A percentile compares a stretch with the other conserved stretches of the same genome.
Evolutionary conservation across 73 alveolate species (phyloP).

Genomic region (Paramecium caudatum): DNA sequence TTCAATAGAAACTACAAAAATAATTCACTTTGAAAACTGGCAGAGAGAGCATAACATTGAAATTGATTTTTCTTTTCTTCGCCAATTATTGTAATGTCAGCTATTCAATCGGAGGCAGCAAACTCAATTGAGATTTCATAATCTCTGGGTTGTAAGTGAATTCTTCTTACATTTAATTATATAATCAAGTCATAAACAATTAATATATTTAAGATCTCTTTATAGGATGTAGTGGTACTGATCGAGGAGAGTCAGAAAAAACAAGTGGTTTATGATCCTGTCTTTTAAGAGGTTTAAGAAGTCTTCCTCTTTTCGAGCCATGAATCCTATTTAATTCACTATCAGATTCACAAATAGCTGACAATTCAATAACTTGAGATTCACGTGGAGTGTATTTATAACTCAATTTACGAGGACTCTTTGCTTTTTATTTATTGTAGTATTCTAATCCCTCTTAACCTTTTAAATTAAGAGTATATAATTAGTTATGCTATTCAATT

Average conservation of each 20-base stretch:
- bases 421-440: background rate
- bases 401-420: background rate
- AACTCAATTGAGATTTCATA: background rate
- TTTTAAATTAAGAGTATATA: background rate
- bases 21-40: background rate
- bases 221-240: background rate
- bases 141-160: background rate
- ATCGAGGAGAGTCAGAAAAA: constrained; percentile 11
- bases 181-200: background rate
- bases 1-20: constrained; percentile 26
- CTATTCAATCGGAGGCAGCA: constrained; percentile 60
- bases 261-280: background rate
- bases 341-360: too few species aligned
- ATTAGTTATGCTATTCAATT: background rate
- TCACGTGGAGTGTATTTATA: background rate
- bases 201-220: background rate
- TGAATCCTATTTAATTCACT: constrained; percentile 5
- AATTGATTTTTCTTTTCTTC: constrained; percentile 13
- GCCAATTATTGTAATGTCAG: constrained; percentile 21
- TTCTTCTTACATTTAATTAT: constrained; percentile 6
- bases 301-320: constrained; percentile 30
- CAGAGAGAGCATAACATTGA: background rate
- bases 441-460: background rate
- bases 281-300: background rate
- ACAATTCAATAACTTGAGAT: background rate